Evolutionary conservation across 139 green algal species (phyloP), one percentile per base, ranked within the genome.

Genomic region (Axilococcus clingmanii): DNA sequence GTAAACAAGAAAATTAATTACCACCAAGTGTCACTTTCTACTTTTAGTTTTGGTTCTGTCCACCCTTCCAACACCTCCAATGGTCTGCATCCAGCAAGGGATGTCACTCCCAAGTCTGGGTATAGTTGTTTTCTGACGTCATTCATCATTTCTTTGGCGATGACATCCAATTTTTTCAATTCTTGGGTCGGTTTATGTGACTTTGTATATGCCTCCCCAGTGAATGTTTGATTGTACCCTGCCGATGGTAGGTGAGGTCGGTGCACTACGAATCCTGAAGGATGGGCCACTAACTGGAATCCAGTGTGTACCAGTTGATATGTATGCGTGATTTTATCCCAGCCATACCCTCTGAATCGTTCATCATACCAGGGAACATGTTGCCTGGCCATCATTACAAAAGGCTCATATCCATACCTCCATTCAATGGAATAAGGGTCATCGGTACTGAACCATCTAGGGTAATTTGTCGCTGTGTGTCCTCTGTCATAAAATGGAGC

Each of bases 271-370:
- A 28, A 74, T 12, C 37, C 52, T 3, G 33, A 45, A 27, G 65
- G 57, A 51, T 65, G 59, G 4, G 38, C 52, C 20, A 48, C 52
- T 5, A 61, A 42, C 9, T 32, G 32, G 37, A 52, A 52, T 14
- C 52, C 52, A n/a, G 8, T 34, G 8, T 17, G 4, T 24, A 15
- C 20, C 36, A 61, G 37, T 15, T 49, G n/a, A 33, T 40, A 48
- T n/a, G 35, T 38, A 20, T 61, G 52, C 6, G 23, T 27, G 36
- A 52, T 61, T 24, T 52, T 66, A 54, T 76, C 62, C 50, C 46
- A 50, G 36, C 67, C 67, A 43, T 76, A 69, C 2, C 67, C 67
- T 11, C 61, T 42, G 37, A 76, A 76, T 19, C 67, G 61, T 59
- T 71, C 67, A 38, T 76, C 67, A 37, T 64, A 76, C 61, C 55